Evolutionary conservation across 306 rosid species (phyloP), one percentile per base, ranked within the genome.

Genomic region (Rosa chinensis): DNA sequence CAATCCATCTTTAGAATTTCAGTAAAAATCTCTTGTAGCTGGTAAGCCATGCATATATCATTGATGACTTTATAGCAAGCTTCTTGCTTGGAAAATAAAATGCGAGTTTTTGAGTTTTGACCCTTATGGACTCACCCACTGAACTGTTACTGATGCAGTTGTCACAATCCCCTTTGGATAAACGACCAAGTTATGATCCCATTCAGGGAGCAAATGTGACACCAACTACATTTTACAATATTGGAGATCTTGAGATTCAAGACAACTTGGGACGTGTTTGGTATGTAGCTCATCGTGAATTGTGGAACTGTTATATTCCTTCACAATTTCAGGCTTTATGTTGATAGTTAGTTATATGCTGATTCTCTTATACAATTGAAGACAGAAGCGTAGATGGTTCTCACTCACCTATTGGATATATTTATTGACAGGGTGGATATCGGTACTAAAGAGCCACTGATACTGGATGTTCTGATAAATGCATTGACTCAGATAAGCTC

Each of bases 241-340:
- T 92, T 35, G 99, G 99, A 79, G 97, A 95, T 89, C 91, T 92
- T 79, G 97, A 95, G 85, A 80, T 95, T 83, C 99, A 95, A 80
- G 94, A 95, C 76, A 95, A 87, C 87, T 86, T 95, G 87, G 99
- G 92, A 77, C 96, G 97, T 8, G 87, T 95, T 72, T 95, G 98
- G 98, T 94, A 88, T 63, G 74, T 14, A 28, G 63, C 52, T 58
- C 5, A 47, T 11, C 70, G 56, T 42, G n/a, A 21, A 50, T 16
- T 40, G 32, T 16, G 14, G 55, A 72, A 44, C 59, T 77, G 55
- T 59, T 16, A 35, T 77, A 40, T n/a, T 76, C 75, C 16, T 76
- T 70, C 35, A 37, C 55, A 53, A 12, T 35, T 77, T 74, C n/a
- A 21, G 4, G 35, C 28, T 37, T 66, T 32, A 4, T 72, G 67